Evolutionary conservation across 164 flowering plant species (phyloP).

Genomic region (Stephania yunnanensis): DNA sequence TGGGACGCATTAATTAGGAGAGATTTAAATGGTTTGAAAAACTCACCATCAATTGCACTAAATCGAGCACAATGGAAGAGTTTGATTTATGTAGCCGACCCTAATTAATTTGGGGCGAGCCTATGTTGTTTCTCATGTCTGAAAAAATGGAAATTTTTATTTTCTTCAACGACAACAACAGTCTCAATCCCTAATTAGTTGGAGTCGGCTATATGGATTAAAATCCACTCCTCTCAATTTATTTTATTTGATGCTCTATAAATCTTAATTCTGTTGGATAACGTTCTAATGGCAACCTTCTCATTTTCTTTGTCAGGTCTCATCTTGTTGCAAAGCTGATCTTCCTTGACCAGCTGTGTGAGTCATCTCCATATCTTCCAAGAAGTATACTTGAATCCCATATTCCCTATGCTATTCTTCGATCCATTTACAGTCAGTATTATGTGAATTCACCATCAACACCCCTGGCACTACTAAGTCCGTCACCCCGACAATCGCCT

Average conservation of each 20-base stretch:
- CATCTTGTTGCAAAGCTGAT: slow-evolving; percentile 79
- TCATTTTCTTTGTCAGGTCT: slow-evolving; percentile 43
- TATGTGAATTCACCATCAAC: slow-evolving; percentile 55
- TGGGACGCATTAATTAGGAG: too few relatives aligned
- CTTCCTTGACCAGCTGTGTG: slow-evolving; percentile 88
- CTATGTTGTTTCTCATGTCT: too few relatives aligned
- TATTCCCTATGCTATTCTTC: slow-evolving; percentile 78
- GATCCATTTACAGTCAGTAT: slow-evolving; percentile 88
- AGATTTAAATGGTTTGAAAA: too few relatives aligned
- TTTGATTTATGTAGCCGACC: too few relatives aligned
- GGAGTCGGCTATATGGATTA: too few relatives aligned
- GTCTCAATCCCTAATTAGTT: not conserved
- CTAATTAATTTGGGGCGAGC: too few relatives aligned
- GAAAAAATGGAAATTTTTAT: too few relatives aligned
- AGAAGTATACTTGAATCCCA: slow-evolving; percentile 77
- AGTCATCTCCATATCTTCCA: slow-evolving; percentile 76
- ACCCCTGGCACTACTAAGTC: slow-evolving; percentile 46
- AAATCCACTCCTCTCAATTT: too few relatives aligned
- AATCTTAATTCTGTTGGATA: not conserved
- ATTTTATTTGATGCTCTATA: too few relatives aligned
- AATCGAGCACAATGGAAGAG: too few relatives aligned
- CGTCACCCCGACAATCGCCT: slow-evolving; percentile 79
- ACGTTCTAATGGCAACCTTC: not conserved
- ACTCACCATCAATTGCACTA: too few relatives aligned
- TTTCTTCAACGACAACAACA: too few relatives aligned